Percentiles rank a stretch among this genome's conserved stretches.
phyloP scores from a whole-genome alignment of 2,329 filamentous ascomycete species.

The Fusarium odoratissimum region DNA sequence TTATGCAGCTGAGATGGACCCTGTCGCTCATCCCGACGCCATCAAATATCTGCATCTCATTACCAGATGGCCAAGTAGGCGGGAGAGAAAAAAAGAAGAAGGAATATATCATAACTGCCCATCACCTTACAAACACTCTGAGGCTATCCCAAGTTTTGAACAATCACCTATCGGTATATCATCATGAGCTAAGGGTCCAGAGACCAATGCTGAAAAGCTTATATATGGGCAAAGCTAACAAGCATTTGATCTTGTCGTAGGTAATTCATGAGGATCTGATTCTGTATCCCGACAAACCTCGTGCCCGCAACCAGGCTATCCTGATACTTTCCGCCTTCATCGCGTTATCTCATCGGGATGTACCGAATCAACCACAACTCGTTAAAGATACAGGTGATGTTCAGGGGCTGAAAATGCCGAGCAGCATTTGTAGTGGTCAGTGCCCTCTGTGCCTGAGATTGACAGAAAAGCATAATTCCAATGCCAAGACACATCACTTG shows the following conservation, averaged over 20 bases:
- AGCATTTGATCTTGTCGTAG: not conserved
- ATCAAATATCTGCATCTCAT: conserved; percentile 1
- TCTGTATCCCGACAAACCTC: not conserved
- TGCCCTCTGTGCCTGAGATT: conserved; percentile 25
- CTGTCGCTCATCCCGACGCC: conserved; percentile 13
- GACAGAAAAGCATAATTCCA: conserved; percentile 21
- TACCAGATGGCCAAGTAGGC: not conserved
- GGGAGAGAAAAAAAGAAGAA: not conserved
- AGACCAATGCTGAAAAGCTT: not conserved
- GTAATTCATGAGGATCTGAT: not conserved
- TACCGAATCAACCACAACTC: not conserved
- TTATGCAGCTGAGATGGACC: conserved; percentile 3
- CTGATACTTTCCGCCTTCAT: not conserved
- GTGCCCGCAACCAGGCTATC: not conserved
- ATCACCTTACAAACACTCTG: too few species aligned
- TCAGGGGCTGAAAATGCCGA: conserved; percentile 18
- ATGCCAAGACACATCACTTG: conserved; percentile 19
- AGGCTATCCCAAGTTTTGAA: not conserved
- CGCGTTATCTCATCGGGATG: not conserved
- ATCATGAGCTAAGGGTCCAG: not conserved
- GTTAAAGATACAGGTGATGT: not conserved
- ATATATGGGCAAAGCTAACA: not conserved
- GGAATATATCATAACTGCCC: not conserved
- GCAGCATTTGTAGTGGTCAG: conserved; percentile 12
- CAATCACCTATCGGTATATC: not conserved